These are phyloP conservation scores for Trametes sanguinea DNA, from an alignment of 768 basidiomycete species.

Conservation along the genomic window DNA sequence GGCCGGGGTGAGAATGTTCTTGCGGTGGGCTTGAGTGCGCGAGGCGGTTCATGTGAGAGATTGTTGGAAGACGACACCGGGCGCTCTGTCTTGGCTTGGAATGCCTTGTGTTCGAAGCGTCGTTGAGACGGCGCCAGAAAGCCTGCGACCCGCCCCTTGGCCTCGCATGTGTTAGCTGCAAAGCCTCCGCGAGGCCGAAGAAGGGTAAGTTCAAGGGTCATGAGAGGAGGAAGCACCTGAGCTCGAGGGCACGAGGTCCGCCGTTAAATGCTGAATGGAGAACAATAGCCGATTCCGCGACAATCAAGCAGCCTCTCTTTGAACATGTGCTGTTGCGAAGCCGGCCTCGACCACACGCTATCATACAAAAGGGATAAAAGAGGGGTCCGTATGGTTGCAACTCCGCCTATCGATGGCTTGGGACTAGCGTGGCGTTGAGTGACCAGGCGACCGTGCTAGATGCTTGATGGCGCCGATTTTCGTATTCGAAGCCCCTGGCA, in stretches of 20 bases:
- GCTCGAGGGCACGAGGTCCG: neutral
- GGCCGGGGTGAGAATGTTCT: too few relatives aligned
- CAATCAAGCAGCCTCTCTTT: neutral
- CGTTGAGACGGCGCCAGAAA: too few relatives aligned
- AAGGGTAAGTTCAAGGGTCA: neutral
- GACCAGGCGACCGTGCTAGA: neutral
- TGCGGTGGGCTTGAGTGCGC: too few relatives aligned
- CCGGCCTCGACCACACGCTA: neutral
- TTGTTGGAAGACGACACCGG: neutral
- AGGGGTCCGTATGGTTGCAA: neutral
- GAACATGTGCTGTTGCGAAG: neutral
- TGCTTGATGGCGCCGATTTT: neutral
- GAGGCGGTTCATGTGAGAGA: too few relatives aligned
- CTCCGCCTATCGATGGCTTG: slow-evolving; percentile 4
- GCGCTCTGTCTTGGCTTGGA: neutral
- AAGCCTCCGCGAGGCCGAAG: too few relatives aligned
- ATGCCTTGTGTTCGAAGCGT: neutral
- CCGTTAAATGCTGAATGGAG: neutral
- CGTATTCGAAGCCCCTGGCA: too few relatives aligned
- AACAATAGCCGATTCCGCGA: neutral
- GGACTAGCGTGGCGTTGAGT: neutral
- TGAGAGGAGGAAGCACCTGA: neutral
- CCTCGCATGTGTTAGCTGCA: too few relatives aligned
- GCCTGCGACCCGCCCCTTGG: too few relatives aligned
- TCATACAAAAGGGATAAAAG: neutral